These are phyloP conservation scores for Pseudocercospora musae DNA, from an alignment of 2,329 filamentous ascomycete genomes.

Conservation along the genomic window DNA sequence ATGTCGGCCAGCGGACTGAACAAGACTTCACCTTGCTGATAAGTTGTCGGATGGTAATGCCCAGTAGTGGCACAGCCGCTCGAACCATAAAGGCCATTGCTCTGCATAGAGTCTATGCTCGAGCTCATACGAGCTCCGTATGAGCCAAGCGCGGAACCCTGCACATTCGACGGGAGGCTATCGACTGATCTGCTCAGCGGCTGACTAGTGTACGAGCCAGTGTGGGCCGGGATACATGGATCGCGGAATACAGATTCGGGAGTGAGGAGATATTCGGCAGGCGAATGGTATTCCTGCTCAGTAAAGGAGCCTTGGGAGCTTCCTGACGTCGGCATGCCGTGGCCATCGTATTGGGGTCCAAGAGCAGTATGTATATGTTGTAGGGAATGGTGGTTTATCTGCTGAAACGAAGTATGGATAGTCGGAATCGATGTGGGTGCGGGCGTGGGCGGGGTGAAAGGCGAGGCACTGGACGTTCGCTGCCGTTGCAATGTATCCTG, in stretches of 20 bases:
- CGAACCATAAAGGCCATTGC: constrained; percentile 18
- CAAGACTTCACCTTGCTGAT: constrained; percentile 27
- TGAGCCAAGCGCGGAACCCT: constrained; percentile 34
- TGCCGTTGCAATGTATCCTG: background rate
- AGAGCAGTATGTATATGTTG: constrained; percentile 45
- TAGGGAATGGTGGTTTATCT: constrained; percentile 35
- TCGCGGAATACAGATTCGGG: constrained; percentile 44
- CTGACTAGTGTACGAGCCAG: constrained; percentile 19
- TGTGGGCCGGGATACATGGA: constrained; percentile 35
- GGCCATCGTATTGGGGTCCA: constrained; percentile 41
- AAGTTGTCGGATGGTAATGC: constrained; percentile 9
- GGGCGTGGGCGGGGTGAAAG: constrained; percentile 7
- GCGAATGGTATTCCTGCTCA: constrained; percentile 48
- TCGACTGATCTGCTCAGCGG: constrained; percentile 19
- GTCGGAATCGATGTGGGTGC: constrained; percentile 11
- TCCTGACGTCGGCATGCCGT: constrained; percentile 43
- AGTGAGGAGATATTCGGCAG: constrained; percentile 47
- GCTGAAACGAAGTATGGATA: constrained; percentile 12
- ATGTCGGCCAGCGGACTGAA: constrained; percentile 32
- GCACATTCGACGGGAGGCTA: constrained; percentile 13
- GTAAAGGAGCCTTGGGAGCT: constrained; percentile 47
- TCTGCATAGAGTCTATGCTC: constrained; percentile 47
- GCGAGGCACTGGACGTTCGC: constrained; percentile 1
- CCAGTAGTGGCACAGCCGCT: background rate
- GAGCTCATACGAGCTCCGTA: constrained; percentile 41